Evolutionary conservation across 2,329 filamentous ascomycete genomes (phyloP), one percentile per base, ranked within the genome.

Genomic region (Beauveria sp.): DNA sequence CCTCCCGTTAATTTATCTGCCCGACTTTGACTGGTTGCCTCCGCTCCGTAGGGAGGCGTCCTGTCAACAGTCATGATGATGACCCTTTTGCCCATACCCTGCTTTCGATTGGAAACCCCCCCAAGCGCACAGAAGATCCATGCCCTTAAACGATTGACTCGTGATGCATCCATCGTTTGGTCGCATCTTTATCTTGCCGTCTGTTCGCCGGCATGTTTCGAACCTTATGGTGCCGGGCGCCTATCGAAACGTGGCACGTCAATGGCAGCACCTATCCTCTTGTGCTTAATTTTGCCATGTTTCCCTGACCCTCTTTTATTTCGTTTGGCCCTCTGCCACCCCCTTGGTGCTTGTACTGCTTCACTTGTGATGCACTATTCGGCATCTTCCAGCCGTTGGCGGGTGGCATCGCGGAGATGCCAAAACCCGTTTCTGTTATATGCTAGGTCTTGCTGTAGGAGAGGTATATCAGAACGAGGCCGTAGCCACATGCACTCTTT

Each of bases 311-410:
- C 34, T 46, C 46, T 51, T 59, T 50, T 14, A 5, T 24, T n/a
- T 16, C 24, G 46, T 57, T 57, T 26, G 42, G 54, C 22, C 54
- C 45, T 57, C 43, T 57, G 42, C 43, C 54, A 57, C 54, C 48
- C 38, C 46, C 46, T 53, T 60, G 49, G 40, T 53, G 57, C 46
- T 59, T 48, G 56, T 59, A 22, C 56, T 51, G 56, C 56, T 43
- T 59, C 56, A 38, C 34, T 12, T 51, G 34, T 59, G 56, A 45
- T 51, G 49, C 40, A 46, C 57, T 26, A 45, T 49, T 60, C 57
- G 57, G 57, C 57, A 60, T 53, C 57, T 60, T 22, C 22, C 48
- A 60, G 49, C 57, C 57, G 57, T 60, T 53, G 57, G 56, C 51
- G 56, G 56, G 56, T 59, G 56, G 9, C 46, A 59, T 51, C 26